Conservation (phyloP, 2,329 filamentous ascomycete genomes). For the Aureobasidium sp. region DNA sequence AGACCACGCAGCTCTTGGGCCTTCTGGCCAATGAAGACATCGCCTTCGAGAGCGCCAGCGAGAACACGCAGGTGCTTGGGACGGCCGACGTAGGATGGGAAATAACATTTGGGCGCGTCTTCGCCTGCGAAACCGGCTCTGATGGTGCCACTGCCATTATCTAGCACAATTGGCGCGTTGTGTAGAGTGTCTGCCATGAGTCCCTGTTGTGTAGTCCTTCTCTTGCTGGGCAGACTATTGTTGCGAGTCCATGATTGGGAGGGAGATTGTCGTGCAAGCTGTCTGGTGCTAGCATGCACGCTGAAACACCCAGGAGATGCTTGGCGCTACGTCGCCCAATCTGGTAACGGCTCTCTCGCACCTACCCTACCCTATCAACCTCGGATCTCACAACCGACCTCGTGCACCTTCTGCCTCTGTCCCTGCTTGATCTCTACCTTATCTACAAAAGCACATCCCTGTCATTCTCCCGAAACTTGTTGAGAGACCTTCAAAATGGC, state of each 20-base stretch:
- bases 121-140: slow-evolving; percentile 94
- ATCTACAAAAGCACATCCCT: background rate
- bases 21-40: slow-evolving; percentile 91
- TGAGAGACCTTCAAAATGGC: background rate
- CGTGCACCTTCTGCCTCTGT: background rate
- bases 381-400: background rate
- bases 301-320: background rate
- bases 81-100: slow-evolving; percentile 92
- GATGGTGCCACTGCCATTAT: slow-evolving; percentile 98
- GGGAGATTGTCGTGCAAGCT: background rate
- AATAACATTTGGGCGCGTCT: slow-evolving; percentile 92
- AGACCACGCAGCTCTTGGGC: slow-evolving; percentile 85
- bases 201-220: slow-evolving; percentile 12
- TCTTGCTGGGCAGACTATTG: background rate
- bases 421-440: background rate
- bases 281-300: background rate
- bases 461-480: background rate
- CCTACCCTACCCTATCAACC: background rate
- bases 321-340: background rate
- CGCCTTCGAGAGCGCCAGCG: slow-evolving; percentile 91
- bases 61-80: slow-evolving; percentile 93
- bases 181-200: slow-evolving; percentile 64
- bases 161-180: slow-evolving; percentile 96
- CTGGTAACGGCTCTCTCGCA: background rate
- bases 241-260: background rate